Base-by-base conservation (phyloP, 1,139 yeast genomes). In the Kluyveromyces sp. region DNA sequence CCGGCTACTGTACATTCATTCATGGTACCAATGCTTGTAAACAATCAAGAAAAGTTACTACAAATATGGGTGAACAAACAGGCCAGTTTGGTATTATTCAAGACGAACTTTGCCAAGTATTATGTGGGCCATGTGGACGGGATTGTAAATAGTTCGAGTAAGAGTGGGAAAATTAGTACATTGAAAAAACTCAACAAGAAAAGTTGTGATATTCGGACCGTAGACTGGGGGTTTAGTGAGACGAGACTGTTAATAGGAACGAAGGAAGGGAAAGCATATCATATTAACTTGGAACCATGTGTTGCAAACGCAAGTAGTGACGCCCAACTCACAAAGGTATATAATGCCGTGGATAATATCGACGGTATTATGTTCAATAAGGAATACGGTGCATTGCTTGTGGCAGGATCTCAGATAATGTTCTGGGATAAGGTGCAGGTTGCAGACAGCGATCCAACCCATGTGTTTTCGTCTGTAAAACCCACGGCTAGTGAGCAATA, bases 331-430 rank as follows among this genome's bases (percentile, higher is more conserved):
- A 48, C 50, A 21, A 43, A 38, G 6, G 34, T 56, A 5, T 50
- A 43, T 33, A 48, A 48, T 34, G 48, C 50, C 4, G 39, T 38
- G 5, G 36, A 48, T 7, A 30, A 51, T 7, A 54, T 61, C 21
- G 64, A 60, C 41, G 66, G 66, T 4, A 46, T 61, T 3, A 39
- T 52, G 10, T 58, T 49, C 49, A 39, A 50, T 27, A 41, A 45
- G 7, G 29, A 29, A 3, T 42, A 45, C 2, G 48, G 49, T 15
- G 49, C 59, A 7, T 41, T 61, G 4, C 45, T 61, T 35, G 67
- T 71, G 1, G 63, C 71, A 29, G 69, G 69, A 2, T 71, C 71
- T 33, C 64, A 65, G 27, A 62, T 75, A 4, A 63, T 68, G 52
- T 68, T 63, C 42, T 76, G 78, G 76, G 50, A 54, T 35, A 49